These are phyloP conservation scores for Collybiopsis luxurians DNA, from an alignment of 768 basidiomycete genomes.

Conservation along the genomic window DNA sequence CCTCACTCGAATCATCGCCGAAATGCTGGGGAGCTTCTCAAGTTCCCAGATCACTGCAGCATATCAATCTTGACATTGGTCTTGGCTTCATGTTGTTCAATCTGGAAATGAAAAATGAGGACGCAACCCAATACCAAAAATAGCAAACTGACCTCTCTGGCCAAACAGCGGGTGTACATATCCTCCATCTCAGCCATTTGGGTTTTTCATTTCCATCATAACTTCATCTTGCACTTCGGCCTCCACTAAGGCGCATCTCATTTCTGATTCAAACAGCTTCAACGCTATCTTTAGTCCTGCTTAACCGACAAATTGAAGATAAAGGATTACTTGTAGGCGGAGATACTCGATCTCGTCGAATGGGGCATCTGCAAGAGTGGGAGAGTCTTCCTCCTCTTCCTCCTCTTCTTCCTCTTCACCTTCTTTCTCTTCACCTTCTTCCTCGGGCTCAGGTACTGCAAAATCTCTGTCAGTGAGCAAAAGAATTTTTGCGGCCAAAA, in stretches of 20 bases:
- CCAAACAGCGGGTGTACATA: constrained; percentile 70
- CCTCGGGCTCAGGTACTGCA: constrained; percentile 38
- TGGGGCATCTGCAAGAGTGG: constrained; percentile 83
- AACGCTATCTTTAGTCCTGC: not conserved
- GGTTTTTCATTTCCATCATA: constrained; percentile 87
- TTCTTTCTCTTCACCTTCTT: constrained; percentile 35
- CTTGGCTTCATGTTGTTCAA: constrained; percentile 79
- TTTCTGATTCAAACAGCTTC: constrained; percentile 86
- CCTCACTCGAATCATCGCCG: constrained; percentile 26
- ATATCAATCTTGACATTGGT: constrained; percentile 95
- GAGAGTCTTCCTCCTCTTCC: constrained; percentile 62
- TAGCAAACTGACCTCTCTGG: constrained; percentile 61
- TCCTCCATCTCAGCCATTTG: constrained; percentile 82
- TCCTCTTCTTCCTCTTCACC: too few relatives aligned
- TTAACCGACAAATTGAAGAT: not conserved
- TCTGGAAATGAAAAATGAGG: constrained; percentile 37
- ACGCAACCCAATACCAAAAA: not conserved
- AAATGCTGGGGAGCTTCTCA: constrained; percentile 41
- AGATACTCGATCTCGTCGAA: constrained; percentile 89
- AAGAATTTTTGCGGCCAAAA: not conserved
- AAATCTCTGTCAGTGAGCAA: constrained; percentile 1
- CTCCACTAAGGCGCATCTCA: constrained; percentile 83
- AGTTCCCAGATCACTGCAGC: constrained; percentile 73
- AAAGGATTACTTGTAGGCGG: constrained; percentile 63
- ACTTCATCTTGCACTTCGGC: constrained; percentile 90